Base-by-base conservation (phyloP, 176 grass and related monocot species). In the Triticum urartu region DNA sequence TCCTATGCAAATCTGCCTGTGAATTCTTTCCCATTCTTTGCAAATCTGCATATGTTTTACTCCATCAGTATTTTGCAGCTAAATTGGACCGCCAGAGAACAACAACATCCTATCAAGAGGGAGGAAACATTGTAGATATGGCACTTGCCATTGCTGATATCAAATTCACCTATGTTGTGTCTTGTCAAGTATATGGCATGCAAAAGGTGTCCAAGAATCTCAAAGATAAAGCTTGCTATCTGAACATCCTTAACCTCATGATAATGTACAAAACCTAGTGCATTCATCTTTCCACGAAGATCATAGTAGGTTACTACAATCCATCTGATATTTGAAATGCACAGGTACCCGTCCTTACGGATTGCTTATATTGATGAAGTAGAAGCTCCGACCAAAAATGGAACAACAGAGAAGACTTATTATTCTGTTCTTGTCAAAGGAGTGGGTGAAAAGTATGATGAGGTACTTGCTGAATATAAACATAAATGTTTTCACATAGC, bases 351-450 rank as follows among this genome's bases (percentile, higher is more conserved):
- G 43, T 99, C 94, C 6, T 82, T 99, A 68, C 90, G 97, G 45
- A 80, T 99, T 87, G 97, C 97, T 81, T 99, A 93, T 78, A 94
- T 99, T 59, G 94, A 99, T 85, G 97, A 99, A 24, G 77, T 78
- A 78, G 94, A 99, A 71, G 87, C 32, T 88, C 13, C 79, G 6
- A 36, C 59, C 8, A 56, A 42, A 39, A 73, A 83, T 83, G 93
- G 84, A 73, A 86, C 77, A 32, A 83, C 83, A 85, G 72, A 88
- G 80, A 99, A 94, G 79, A 82, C 81, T n/a, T 99, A 96, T 77
- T 99, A 94, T 92, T 99, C 97, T 67, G 97, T 99, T 91, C 97
- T 99, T 89, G 92, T 99, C 71, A 99, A 96, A 90, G 94, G 92
- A 42, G 61, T 33, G 26, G 86, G 85, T 79, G 92, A 94, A 40